phyloP scores from a whole-genome alignment of 257 asterid species.

The Rehmannia glutinosa region DNA sequence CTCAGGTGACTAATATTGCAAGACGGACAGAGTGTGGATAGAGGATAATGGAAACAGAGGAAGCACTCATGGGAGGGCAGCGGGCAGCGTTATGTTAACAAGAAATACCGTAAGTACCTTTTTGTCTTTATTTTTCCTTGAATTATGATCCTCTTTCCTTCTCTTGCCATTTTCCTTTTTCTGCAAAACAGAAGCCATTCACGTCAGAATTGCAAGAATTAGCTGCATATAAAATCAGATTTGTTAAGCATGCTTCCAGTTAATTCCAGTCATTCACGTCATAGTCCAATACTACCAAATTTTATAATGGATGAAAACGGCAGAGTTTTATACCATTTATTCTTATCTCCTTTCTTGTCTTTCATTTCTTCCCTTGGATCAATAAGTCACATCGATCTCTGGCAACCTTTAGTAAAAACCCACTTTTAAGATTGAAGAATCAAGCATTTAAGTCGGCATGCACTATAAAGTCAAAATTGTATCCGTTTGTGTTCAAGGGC shows the following conservation, averaged over 20 bases:
- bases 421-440: background rate
- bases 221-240: constrained; percentile 1
- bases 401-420: background rate
- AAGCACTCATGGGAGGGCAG: background rate
- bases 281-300: background rate
- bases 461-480: background rate
- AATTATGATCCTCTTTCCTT: constrained; percentile 76
- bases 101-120: constrained; percentile 45
- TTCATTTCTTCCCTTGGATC: background rate
- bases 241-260: background rate
- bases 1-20: background rate
- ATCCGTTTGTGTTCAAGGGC: too few relatives aligned
- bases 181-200: constrained; percentile 40
- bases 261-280: background rate
- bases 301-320: background rate
- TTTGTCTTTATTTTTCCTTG: constrained; percentile 73
- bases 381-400: background rate
- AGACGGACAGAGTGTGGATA: background rate
- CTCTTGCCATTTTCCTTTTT: constrained; percentile 91
- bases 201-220: constrained; percentile 9
- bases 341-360: background rate
- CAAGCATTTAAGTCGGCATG: background rate
- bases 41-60: background rate
- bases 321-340: too few relatives aligned
- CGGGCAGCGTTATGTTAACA: background rate